Base-by-base conservation (phyloP, 805 yeast genomes). In the Nakazawaea pomicola region DNA sequence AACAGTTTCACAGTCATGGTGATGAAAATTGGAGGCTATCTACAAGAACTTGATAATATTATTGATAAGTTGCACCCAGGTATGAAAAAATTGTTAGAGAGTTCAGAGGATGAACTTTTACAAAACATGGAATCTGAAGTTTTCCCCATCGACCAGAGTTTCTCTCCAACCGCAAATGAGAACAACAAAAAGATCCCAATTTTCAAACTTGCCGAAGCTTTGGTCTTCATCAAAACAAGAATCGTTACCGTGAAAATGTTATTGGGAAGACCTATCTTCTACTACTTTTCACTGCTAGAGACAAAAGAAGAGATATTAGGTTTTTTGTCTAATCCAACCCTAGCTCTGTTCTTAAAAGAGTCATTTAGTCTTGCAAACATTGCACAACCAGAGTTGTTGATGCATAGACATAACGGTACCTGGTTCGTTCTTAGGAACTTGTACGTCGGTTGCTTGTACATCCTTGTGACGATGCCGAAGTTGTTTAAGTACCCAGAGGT, bases 401-500 rank as follows among this genome's bases (percentile, higher is more conserved):
- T 55, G 21, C 64, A 62, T 44, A 54, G 70, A 42, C 70, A 65
- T 45, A 65, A 68, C 1, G 70, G 71, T 0, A 58, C 58, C 48
- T 64, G 68, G 68, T 65, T 54, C 46, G 63, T 61, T 41, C 43
- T 65, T 35, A 47, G 71, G 34, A 64, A 62, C 36, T 33, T 58
- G 29, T 51, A 61, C 29, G 49, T 53, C 27, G 69, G 66, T 2
- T 32, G 36, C 15, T 23, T 36, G 5, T 41, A 36, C 4, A 56
- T 41, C 7, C 23, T 41, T 4, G 30, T 32, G 9, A 18, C 18
- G 2, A 12, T 36, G 16, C 28, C 33, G 21, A 36, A 41, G 19
- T 19, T 36, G 16, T 19, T 7, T 5, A 30, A 36, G 16, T 36
- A n/a, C 30, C 40, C 40, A 7, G 44, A 36, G 18, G 28, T 36